Evolutionary conservation across 169 alveolate genomes (phyloP).

Genomic region (Plasmodium reichenowi): DNA sequence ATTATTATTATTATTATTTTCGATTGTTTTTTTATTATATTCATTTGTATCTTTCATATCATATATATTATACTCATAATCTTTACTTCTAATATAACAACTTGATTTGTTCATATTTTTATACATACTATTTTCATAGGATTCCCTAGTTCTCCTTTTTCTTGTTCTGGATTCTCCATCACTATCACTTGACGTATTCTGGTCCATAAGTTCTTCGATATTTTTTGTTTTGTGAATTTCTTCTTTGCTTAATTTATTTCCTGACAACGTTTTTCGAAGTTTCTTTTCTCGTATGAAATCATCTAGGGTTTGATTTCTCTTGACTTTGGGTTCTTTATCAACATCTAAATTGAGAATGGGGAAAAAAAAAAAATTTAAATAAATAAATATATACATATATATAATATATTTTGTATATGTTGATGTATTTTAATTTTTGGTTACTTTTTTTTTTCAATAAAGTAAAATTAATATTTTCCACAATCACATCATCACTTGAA

Average conservation of each 20-base stretch:
- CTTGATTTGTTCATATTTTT: not conserved
- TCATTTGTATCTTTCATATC: not conserved
- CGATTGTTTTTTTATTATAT: not conserved
- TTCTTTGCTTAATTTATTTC: constrained; percentile 49
- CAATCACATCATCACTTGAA: constrained; percentile 69
- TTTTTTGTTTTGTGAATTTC: constrained; percentile 56
- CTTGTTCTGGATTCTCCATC: constrained; percentile 2
- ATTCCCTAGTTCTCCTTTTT: constrained; percentile 56
- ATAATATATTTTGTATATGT: not conserved
- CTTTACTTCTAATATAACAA: constrained; percentile 33
- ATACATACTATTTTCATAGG: constrained; percentile 11
- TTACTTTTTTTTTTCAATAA: constrained; percentile 56
- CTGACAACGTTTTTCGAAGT: constrained; percentile 25
- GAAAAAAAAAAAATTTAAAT: not conserved
- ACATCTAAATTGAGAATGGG: not conserved
- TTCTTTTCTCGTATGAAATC: constrained; percentile 54
- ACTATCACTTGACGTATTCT: constrained; percentile 45
- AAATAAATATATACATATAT: not conserved
- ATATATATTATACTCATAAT: not conserved
- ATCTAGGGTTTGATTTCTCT: constrained; percentile 22
- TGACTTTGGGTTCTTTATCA: constrained; percentile 24
- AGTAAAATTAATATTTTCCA: constrained; percentile 26
- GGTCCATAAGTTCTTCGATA: constrained; percentile 51
- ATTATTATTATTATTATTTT: not conserved
- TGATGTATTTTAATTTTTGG: not conserved